Base-by-base conservation (phyloP, 1,284 basidiomycete species). In the Sanguinoderma infundibulare region DNA sequence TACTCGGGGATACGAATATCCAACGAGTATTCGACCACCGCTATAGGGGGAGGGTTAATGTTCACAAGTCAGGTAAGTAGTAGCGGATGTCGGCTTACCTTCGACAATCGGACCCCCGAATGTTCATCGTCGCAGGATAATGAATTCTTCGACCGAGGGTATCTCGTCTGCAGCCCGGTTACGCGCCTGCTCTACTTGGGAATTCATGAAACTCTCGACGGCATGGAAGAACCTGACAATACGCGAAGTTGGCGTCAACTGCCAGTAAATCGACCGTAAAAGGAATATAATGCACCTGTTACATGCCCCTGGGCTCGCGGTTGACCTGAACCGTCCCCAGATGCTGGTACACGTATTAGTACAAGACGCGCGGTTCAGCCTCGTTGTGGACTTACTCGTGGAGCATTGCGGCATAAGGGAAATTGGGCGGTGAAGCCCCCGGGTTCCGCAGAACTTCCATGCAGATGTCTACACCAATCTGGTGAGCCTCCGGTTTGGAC, bases 1-100 rank as follows among this genome's bases (percentile, higher is more conserved):
- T 75, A 68, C 35, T 79, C 77, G 5, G 82, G 82, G 40, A 83
- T 72, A 56, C 81, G 74, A 38, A 83, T 52, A 61, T 79, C 78
- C 5, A 82, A 70, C 5, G 78, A 79, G 58, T 82, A 83, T 60
- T 83, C 81, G n/a, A 83, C 63, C 65, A 81, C 76, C 6, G 80
- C 81, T 81, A 26, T 15, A 4, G 39, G 9, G 20, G 20, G 5
- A 53, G 40, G 52, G 24, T 22, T 38, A n/a, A 40, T 38, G n/a
- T 15, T 26, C 17, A 9, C 4, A n/a, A n/a, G n/a, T 47, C 57
- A 54, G n/a, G 40, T 50, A 28, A 26, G 51, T 32, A 56, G 39
- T 49, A 34, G 57, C 26, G n/a, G n/a, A n/a, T 17, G 12, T 26
- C 28, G 17, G 30, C 70, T 35, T 26, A 81, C 79, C 77, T 76